These are phyloP conservation scores for Dothideomycetes sp. DNA, from an alignment of 2,329 filamentous ascomycete species.

Conservation along the genomic window DNA sequence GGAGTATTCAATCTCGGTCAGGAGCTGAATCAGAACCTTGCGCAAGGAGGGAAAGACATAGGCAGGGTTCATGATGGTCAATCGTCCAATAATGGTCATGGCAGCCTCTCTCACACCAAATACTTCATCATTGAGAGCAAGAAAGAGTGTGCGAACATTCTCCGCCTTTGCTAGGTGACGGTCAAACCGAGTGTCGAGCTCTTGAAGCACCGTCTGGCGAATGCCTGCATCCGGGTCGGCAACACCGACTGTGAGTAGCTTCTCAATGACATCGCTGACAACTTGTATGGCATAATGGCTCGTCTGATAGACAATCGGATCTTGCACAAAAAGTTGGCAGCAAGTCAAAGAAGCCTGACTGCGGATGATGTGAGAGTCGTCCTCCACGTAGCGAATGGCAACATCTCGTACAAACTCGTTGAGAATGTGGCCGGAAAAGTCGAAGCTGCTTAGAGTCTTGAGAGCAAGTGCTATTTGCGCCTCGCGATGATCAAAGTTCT, in stretches of 20 bases:
- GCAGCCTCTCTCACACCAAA: constrained; percentile 89
- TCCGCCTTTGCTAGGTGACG: constrained; percentile 94
- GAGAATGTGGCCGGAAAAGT: constrained; percentile 81
- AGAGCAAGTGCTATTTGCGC: constrained; percentile 85
- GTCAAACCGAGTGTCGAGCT: constrained; percentile 88
- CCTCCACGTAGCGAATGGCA: constrained; percentile 94
- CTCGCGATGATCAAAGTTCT: constrained; percentile 69
- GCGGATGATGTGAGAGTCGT: constrained; percentile 84
- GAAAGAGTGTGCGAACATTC: constrained; percentile 90
- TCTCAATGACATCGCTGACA: constrained; percentile 95
- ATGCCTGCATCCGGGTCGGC: constrained; percentile 85
- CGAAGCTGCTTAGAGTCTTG: constrained; percentile 94
- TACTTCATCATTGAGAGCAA: constrained; percentile 88
- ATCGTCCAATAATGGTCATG: constrained; percentile 88
- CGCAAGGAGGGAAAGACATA: constrained; percentile 94
- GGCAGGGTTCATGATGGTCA: constrained; percentile 85
- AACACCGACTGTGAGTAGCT: constrained; percentile 85
- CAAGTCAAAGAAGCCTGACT: constrained; percentile 93
- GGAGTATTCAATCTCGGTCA: constrained; percentile 93
- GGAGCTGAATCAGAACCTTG: constrained; percentile 88
- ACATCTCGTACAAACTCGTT: constrained; percentile 99
- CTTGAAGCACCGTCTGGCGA: constrained; percentile 74
- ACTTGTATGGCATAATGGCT: constrained; percentile 95
- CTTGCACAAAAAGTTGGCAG: constrained; percentile 92
- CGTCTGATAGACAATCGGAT: constrained; percentile 96